Conservation (phyloP, 768 basidiomycete genomes). For the Saitozyma sp. region DNA sequence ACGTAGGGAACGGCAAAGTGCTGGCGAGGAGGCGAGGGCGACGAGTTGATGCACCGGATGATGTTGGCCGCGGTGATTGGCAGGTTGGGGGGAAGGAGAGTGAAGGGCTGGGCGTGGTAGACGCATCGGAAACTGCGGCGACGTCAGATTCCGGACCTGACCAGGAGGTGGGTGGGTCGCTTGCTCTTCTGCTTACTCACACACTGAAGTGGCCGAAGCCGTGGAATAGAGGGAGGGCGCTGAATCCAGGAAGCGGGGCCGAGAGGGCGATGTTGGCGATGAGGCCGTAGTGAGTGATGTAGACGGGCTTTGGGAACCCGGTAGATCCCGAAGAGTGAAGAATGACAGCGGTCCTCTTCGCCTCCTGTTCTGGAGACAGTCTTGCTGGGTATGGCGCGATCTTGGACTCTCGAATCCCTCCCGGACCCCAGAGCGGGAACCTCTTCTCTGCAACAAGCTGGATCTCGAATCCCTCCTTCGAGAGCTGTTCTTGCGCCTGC, state of each 20-base stretch:
- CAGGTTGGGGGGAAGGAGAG: constrained; percentile 46
- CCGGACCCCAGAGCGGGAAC: constrained; percentile 56
- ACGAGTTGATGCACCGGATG: constrained; percentile 32
- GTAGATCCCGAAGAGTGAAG: constrained; percentile 49
- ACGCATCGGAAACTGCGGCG: constrained; percentile 45
- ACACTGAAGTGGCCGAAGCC: constrained; percentile 49
- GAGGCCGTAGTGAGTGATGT: constrained; percentile 44
- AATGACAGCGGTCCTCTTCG: constrained; percentile 35
- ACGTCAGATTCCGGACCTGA: background rate
- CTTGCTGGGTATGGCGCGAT: constrained; percentile 31
- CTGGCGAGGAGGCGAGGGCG: constrained; percentile 41
- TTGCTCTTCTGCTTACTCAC: constrained; percentile 19
- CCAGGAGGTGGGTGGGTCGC: too few species aligned
- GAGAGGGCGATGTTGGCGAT: constrained; percentile 35
- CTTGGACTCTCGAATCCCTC: constrained; percentile 48
- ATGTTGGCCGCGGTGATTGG: constrained; percentile 49
- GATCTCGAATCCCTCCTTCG: constrained; percentile 36
- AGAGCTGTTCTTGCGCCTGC: constrained; percentile 49
- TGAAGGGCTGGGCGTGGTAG: constrained; percentile 48
- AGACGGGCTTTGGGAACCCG: constrained; percentile 50
- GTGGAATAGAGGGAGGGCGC: constrained; percentile 46
- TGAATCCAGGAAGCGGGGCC: constrained; percentile 40
- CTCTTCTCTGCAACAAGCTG: constrained; percentile 50
- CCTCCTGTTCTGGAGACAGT: constrained; percentile 42
- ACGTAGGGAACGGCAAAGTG: constrained; percentile 54